Conservation (phyloP, 768 basidiomycete genomes). For the Chlorophyllum brunneum region DNA sequence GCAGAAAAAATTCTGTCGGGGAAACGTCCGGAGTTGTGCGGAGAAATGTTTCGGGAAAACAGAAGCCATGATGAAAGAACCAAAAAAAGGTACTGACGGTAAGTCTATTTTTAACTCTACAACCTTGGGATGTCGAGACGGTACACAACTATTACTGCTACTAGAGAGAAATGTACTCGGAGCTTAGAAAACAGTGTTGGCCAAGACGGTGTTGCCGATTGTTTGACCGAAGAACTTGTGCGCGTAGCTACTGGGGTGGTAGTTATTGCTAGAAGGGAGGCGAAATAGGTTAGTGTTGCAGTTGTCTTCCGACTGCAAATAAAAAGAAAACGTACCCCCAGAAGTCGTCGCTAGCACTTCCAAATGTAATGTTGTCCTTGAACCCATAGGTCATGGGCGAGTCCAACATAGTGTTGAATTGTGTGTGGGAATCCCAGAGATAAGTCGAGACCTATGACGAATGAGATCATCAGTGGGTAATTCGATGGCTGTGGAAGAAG, state of each 20-base stretch:
- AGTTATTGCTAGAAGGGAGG: slow-evolving; percentile 40
- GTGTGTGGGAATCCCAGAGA: slow-evolving; percentile 47
- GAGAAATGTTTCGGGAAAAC: slow-evolving; percentile 6
- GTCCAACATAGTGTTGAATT: slow-evolving; percentile 47
- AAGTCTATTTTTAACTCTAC: too few relatives aligned
- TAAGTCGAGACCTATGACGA: slow-evolving; percentile 39
- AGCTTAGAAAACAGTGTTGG: slow-evolving; percentile 22
- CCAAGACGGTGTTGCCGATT: slow-evolving; percentile 22
- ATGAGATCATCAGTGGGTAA: background rate
- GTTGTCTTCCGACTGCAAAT: background rate
- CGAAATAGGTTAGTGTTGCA: background rate
- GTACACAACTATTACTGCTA: background rate
- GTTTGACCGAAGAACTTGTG: slow-evolving; percentile 34
- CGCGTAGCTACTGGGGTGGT: slow-evolving; percentile 47
- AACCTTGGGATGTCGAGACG: too few relatives aligned
- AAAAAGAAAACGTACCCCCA: slow-evolving; percentile 41
- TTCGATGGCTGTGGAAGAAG: background rate
- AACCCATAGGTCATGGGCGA: slow-evolving; percentile 49
- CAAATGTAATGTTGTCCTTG: slow-evolving; percentile 46
- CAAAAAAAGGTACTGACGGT: too few relatives aligned
- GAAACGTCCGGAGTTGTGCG: background rate
- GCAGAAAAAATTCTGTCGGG: background rate
- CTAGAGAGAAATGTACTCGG: background rate
- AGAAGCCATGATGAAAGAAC: background rate
- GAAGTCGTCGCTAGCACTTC: slow-evolving; percentile 40